Evolutionary conservation across 208 protist species (phyloP).

Genomic region (Leptomonas seymouri): DNA sequence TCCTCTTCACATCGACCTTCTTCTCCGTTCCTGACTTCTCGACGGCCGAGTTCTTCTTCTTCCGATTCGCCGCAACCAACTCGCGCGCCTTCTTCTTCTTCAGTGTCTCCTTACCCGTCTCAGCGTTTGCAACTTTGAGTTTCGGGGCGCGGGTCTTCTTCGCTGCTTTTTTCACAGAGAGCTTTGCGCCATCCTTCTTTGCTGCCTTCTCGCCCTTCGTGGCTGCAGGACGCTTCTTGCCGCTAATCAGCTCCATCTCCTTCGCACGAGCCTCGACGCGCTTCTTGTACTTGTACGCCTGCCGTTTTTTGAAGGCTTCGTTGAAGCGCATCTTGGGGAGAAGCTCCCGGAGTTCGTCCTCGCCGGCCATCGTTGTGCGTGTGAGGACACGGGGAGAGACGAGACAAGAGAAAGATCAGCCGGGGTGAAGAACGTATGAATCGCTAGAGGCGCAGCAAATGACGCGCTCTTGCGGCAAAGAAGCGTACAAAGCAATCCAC

Average conservation of each 20-base stretch:
- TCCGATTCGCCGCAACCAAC: conserved; percentile 32
- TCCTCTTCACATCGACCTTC: neutral
- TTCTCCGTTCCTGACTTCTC: neutral
- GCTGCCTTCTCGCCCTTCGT: neutral
- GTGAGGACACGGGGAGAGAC: neutral
- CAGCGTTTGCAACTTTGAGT: conserved; percentile 41
- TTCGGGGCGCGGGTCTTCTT: conserved; percentile 51
- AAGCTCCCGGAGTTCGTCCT: conserved; percentile 36
- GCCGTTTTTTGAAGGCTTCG: conserved; percentile 61
- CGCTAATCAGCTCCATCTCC: conserved; percentile 33
- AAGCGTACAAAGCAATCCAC: too few species aligned
- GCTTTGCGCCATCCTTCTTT: conserved; percentile 14
- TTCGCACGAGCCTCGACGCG: conserved; percentile 38
- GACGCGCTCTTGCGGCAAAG: too few species aligned
- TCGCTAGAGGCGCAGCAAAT: too few species aligned
- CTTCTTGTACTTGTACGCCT: conserved; percentile 49
- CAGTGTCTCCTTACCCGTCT: conserved; percentile 60
- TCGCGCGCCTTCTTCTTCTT: conserved; percentile 54
- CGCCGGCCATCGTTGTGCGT: conserved; percentile 16
- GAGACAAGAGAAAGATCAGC: neutral
- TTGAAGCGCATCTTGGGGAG: conserved; percentile 55
- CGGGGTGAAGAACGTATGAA: too few species aligned
- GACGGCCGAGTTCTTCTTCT: conserved; percentile 32
- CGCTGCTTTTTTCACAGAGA: conserved; percentile 1
- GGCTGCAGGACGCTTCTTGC: conserved; percentile 24